Conservation (phyloP, 805 yeast species). For the Metschnikowia henanensis region DNA sequence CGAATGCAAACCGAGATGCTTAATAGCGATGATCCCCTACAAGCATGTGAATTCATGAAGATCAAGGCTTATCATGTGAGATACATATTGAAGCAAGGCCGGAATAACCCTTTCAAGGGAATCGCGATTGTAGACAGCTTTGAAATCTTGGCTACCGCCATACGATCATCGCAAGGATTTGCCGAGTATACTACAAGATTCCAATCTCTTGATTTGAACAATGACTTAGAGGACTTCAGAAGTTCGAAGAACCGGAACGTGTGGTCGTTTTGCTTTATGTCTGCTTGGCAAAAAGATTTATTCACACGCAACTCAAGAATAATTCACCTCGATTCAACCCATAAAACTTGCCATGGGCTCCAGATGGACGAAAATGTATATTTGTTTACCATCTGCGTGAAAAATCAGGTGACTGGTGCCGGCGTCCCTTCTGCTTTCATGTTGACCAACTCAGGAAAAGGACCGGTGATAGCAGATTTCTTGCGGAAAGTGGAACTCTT, state of each 20-base stretch:
- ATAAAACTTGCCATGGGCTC: not conserved
- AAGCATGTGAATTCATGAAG: not conserved
- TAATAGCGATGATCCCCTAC: not conserved
- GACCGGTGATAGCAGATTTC: not conserved
- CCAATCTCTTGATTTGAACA: not conserved
- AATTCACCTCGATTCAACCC: slow-evolving; percentile 1
- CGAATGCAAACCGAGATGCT: not conserved
- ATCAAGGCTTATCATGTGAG: not conserved
- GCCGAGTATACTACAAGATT: not conserved
- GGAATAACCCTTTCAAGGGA: not conserved
- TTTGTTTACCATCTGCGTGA: not conserved
- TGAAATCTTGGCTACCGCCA: not conserved
- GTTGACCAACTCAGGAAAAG: not conserved
- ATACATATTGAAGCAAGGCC: not conserved
- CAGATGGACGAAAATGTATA: not conserved
- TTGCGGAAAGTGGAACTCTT: not conserved
- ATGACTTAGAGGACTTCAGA: not conserved
- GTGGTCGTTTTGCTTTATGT: not conserved
- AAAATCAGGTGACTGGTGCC: not conserved
- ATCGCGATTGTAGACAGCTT: not conserved
- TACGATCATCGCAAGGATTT: not conserved
- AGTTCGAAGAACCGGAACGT: not conserved
- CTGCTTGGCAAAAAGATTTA: not conserved
- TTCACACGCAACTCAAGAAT: not conserved
- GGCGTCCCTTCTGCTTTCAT: slow-evolving; percentile 1